These are phyloP conservation scores for Auricularia cornea DNA, from an alignment of 768 basidiomycete genomes.

Conservation along the genomic window DNA sequence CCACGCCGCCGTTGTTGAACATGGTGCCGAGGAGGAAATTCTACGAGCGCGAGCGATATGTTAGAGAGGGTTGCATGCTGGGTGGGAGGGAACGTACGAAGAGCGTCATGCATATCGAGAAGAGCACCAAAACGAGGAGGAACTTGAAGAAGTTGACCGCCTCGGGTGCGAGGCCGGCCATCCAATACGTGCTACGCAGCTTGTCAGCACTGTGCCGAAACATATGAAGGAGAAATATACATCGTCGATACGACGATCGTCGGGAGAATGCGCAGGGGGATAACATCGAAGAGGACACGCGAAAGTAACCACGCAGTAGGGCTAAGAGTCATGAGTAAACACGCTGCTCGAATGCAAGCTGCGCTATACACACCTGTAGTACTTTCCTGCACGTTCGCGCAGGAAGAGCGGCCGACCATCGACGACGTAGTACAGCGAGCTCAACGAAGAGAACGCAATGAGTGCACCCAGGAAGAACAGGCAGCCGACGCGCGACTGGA, in stretches of 20 bases:
- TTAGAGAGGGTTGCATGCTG: neutral
- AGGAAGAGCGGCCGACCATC: conserved; percentile 81
- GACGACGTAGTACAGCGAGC: conserved; percentile 83
- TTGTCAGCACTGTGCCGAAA: conserved; percentile 2
- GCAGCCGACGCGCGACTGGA: conserved; percentile 89
- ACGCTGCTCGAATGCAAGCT: too few relatives aligned
- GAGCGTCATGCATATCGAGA: conserved; percentile 76
- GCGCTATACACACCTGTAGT: conserved; percentile 57
- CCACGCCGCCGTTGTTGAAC: conserved; percentile 82
- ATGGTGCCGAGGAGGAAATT: conserved; percentile 85
- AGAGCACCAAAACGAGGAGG: conserved; percentile 80
- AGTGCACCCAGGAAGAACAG: conserved; percentile 92
- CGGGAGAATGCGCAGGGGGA: conserved; percentile 82
- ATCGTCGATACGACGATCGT: conserved; percentile 81
- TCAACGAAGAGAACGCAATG: conserved; percentile 84
- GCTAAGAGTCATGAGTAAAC: conserved; percentile 18
- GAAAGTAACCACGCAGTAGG: conserved; percentile 90
- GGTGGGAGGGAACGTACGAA: conserved; percentile 44
- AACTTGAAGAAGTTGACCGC: conserved; percentile 91
- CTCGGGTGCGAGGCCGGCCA: conserved; percentile 79
- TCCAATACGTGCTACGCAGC: conserved; percentile 70
- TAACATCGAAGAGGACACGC: conserved; percentile 78
- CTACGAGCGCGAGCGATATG: conserved; percentile 26
- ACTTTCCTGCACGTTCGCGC: conserved; percentile 75
- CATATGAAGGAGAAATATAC: conserved; percentile 32